phyloP scores from a whole-genome alignment of 305 asterid genomes.

The Fraxinus greggii region DNA sequence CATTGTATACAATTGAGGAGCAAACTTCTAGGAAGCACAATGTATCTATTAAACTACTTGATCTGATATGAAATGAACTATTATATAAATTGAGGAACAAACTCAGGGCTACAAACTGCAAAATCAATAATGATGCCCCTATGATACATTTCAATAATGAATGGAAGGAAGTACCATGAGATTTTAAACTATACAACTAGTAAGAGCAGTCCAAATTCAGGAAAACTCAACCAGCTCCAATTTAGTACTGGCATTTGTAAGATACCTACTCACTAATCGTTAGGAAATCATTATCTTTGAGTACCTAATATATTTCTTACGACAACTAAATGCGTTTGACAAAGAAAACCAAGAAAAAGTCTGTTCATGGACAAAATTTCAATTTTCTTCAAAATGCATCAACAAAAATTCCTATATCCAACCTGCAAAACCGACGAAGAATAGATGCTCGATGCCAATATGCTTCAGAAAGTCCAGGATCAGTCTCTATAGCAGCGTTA shows the following conservation, averaged over 20 bases:
- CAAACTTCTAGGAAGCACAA: background rate
- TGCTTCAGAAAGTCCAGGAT: constrained; percentile 80
- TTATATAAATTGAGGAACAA: background rate
- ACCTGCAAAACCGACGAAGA: constrained; percentile 90
- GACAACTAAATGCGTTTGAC: background rate
- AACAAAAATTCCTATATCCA: background rate
- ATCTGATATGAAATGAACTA: background rate
- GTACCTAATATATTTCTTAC: background rate
- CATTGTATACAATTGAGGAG: background rate
- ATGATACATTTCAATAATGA: background rate
- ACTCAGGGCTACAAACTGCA: constrained; percentile 40
- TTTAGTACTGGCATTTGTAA: background rate
- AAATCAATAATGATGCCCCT: constrained; percentile 68
- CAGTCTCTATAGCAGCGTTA: constrained; percentile 83
- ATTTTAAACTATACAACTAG: background rate
- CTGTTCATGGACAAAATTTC: background rate
- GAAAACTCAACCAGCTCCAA: background rate
- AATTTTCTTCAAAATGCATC: background rate
- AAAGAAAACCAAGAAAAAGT: background rate
- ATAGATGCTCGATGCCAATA: constrained; percentile 75
- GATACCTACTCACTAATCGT: background rate
- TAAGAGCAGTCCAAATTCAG: background rate
- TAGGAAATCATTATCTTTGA: background rate
- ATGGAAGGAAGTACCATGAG: background rate
- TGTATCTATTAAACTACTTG: background rate